Base-by-base conservation (phyloP, 192 early-diverging fungal species). In the Rhizophagus sp. region DNA sequence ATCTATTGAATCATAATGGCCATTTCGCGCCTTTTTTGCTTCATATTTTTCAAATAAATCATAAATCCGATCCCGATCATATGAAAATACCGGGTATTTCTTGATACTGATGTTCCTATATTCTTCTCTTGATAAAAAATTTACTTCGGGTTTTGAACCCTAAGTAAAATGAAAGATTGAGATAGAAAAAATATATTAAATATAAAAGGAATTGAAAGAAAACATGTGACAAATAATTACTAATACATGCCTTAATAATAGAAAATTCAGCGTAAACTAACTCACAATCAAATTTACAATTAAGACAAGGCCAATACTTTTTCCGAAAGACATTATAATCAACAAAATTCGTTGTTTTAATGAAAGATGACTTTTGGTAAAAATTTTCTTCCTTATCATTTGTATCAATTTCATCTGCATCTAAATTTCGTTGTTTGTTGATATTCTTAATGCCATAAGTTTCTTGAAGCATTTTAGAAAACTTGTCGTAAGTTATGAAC, bases 21-120 rank as follows among this genome's bases (percentile, higher is more conserved):
- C 30, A 67, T 78, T 78, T 13, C 9, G 36, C 1, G 22, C 3
- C 4, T 78, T 76, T 33, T 17, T 25, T 44, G 17, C 44, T 76
- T 76, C 57, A 27, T 76, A 76, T 63, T 25, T 61, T 64, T 63
- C 10, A 76, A 76, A 76, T 24, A 76, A 39, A 34, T 76, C 57
- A 63, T 76, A 76, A 76, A 76, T 64, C 9, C 64, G 19, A 62
- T 76, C 57, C 15, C 74, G 62, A 12, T 76, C n/a, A 12, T 34
- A 17, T 10, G 41, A 33, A 24, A 76, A 76, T 63, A 15, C n/a
- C 17, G 74, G 74, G 12, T 63, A 76, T 34, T 39, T 75, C 11
- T 75, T 76, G 3, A 36, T 76, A 33, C 57, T 76, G 12, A 76
- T 62, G 4, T 7, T 36, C 1, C 4, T 27, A 8, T 76, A 76